A percentile compares a stretch with the other conserved stretches of the same genome.
phyloP scores from a whole-genome alignment of 495 filamentous ascomycete genomes.

The Sabuloglossum arenarium region DNA sequence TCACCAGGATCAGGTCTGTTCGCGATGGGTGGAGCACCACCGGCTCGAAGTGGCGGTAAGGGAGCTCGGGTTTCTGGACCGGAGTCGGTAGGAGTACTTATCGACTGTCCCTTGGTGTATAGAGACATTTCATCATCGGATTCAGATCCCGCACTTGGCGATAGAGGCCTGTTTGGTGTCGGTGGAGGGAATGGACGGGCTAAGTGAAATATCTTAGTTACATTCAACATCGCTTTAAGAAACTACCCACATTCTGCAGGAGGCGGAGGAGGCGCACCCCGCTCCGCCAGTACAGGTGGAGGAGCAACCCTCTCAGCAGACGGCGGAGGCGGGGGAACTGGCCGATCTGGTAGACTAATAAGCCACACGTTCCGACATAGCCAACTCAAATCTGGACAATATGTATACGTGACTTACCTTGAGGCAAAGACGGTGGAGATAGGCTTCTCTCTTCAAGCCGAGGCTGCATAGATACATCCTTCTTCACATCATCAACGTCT shows the following conservation, averaged over 20 bases:
- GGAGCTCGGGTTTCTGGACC: slow-evolving; percentile 14
- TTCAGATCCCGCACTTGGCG: slow-evolving; percentile 61
- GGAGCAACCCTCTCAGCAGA: slow-evolving; percentile 18
- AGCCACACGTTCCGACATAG: not conserved
- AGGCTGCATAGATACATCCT: slow-evolving; percentile 21
- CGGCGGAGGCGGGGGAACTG: slow-evolving; percentile 28
- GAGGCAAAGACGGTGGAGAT: slow-evolving; percentile 25
- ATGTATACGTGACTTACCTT: slow-evolving; percentile 23
- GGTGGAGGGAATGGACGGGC: slow-evolving; percentile 31
- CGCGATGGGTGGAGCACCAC: slow-evolving; percentile 24
- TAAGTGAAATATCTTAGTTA: not conserved
- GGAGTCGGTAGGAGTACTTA: slow-evolving; percentile 22
- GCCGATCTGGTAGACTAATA: slow-evolving; percentile 19
- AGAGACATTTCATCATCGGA: slow-evolving; percentile 90
- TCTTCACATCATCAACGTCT: slow-evolving; percentile 44
- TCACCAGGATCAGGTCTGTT: not conserved
- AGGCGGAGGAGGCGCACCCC: slow-evolving; percentile 48
- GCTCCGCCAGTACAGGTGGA: slow-evolving; percentile 40
- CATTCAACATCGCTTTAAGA: not conserved
- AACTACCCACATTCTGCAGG: slow-evolving; percentile 41
- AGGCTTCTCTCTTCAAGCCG: not conserved
- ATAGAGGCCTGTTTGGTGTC: slow-evolving; percentile 29
- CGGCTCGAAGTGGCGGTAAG: slow-evolving; percentile 25
- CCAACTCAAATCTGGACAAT: slow-evolving; percentile 14
- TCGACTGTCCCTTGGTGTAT: slow-evolving; percentile 26